phyloP scores from a whole-genome alignment of 352 stramenopile species.

The Aphanomyces euteiches region DNA sequence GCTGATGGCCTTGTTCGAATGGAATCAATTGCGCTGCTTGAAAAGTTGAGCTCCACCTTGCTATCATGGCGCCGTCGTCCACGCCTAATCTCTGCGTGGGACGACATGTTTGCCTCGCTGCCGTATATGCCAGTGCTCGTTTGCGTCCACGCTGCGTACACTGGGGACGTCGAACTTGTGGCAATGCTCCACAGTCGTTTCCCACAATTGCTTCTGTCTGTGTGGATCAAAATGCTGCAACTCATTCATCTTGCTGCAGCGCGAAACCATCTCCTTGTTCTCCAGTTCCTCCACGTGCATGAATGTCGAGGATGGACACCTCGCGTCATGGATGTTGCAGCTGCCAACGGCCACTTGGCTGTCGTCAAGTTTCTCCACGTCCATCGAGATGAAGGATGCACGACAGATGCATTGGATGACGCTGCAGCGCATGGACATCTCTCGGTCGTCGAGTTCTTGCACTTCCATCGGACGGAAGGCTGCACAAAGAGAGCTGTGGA shows the following conservation, averaged over 20 bases:
- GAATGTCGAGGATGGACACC: constrained; percentile 6
- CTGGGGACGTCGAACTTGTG: background rate
- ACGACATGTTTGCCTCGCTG: background rate
- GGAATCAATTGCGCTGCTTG: background rate
- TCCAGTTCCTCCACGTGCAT: constrained; percentile 19
- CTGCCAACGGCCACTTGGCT: constrained; percentile 6
- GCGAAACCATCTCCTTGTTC: background rate
- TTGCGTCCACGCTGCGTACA: background rate
- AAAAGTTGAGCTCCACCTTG: background rate
- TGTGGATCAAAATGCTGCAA: constrained; percentile 1
- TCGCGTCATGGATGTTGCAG: constrained; percentile 10
- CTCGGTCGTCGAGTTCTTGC: background rate
- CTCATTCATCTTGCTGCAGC: background rate
- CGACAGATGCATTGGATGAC: background rate
- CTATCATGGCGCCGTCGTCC: background rate
- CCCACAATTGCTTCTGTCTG: background rate
- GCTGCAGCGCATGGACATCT: background rate
- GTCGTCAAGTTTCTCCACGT: constrained; percentile 19
- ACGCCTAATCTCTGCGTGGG: background rate
- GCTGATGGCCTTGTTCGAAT: background rate
- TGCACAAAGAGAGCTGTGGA: background rate
- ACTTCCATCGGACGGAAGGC: background rate
- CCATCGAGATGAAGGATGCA: constrained; percentile 17
- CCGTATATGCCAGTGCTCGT: background rate
- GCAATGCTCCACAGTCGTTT: background rate